Conservation (phyloP, 1,284 basidiomycete genomes). For the Cryptococcus sp. region DNA sequence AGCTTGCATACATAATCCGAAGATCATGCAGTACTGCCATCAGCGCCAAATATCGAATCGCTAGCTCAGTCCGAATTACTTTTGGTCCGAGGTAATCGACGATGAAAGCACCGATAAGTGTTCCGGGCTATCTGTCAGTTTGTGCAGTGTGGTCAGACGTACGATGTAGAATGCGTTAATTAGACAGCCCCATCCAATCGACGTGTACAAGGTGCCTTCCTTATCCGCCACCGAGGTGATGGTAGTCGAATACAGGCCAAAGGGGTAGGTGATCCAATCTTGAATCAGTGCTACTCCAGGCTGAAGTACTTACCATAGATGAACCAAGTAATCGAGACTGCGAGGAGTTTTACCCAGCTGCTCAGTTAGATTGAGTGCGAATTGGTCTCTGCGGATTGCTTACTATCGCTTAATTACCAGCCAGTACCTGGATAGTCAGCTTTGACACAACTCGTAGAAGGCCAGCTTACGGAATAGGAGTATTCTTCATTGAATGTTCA, state of each 20-base stretch:
- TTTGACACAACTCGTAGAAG: not conserved
- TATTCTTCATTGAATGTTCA: conserved; percentile 61
- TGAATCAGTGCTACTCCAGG: conserved; percentile 44
- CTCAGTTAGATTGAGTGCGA: not conserved
- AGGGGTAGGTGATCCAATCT: conserved; percentile 52
- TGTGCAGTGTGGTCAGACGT: conserved; percentile 69
- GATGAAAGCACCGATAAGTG: conserved; percentile 30
- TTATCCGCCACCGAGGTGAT: conserved; percentile 32
- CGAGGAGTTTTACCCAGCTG: conserved; percentile 32
- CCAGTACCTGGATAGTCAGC: conserved; percentile 56
- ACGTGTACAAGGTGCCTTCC: conserved; percentile 28
- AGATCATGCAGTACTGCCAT: conserved; percentile 68
- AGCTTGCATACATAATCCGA: conserved; percentile 65
- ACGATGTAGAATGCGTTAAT: conserved; percentile 53
- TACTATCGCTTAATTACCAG: conserved; percentile 80
- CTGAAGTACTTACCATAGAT: conserved; percentile 63
- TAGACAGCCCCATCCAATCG: conserved; percentile 45
- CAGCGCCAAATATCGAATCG: conserved; percentile 42
- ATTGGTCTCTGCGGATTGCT: conserved; percentile 3
- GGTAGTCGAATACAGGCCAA: conserved; percentile 76
- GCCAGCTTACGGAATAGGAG: conserved; percentile 43
- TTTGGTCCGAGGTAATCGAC: conserved; percentile 43
- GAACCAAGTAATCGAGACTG: conserved; percentile 55
- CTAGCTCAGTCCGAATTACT: not conserved
- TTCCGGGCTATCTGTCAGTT: conserved; percentile 40